phyloP scores from a whole-genome alignment of 2,329 filamentous ascomycete genomes.

The Hirsutella minnesotensis region DNA sequence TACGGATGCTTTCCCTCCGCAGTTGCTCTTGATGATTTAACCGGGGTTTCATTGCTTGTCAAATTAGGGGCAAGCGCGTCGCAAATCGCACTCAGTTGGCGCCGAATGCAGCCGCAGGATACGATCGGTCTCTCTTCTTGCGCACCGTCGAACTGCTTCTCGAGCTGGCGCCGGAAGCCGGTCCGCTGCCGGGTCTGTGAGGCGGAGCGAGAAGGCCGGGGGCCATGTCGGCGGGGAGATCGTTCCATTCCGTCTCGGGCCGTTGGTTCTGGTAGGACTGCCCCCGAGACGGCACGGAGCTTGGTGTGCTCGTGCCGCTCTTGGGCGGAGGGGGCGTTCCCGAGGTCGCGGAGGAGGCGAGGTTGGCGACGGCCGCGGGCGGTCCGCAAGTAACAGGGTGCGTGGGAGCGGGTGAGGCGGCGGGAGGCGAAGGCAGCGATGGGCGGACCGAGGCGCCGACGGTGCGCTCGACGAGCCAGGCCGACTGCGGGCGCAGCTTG shows the following conservation, averaged over 20 bases:
- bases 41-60: too few species aligned
- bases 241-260: slow-evolving; percentile 54
- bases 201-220: slow-evolving; percentile 17
- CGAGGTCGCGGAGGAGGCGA: slow-evolving; percentile 12
- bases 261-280: slow-evolving; percentile 47
- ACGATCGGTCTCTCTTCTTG: slow-evolving; percentile 49
- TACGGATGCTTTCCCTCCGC: too few species aligned
- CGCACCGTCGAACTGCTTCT: slow-evolving; percentile 41
- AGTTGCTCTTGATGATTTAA: too few species aligned
- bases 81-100: too few species aligned
- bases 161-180: slow-evolving; percentile 34
- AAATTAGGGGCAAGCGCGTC: too few species aligned
- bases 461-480: slow-evolving; percentile 44
- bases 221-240: slow-evolving; percentile 49
- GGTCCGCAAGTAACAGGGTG: slow-evolving; percentile 10
- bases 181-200: slow-evolving; percentile 16
- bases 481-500: slow-evolving; percentile 47
- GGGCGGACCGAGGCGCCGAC: slow-evolving; percentile 18
- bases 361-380: slow-evolving; percentile 19
- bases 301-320: slow-evolving; percentile 10
- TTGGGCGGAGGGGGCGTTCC: slow-evolving; percentile 7
- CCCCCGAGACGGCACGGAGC: slow-evolving; percentile 14
- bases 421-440: slow-evolving; percentile 9
- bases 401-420: slow-evolving; percentile 3
- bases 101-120: slow-evolving; percentile 51